Base-by-base conservation (phyloP, 495 filamentous ascomycete genomes). In the Aspergillus cristatus region DNA sequence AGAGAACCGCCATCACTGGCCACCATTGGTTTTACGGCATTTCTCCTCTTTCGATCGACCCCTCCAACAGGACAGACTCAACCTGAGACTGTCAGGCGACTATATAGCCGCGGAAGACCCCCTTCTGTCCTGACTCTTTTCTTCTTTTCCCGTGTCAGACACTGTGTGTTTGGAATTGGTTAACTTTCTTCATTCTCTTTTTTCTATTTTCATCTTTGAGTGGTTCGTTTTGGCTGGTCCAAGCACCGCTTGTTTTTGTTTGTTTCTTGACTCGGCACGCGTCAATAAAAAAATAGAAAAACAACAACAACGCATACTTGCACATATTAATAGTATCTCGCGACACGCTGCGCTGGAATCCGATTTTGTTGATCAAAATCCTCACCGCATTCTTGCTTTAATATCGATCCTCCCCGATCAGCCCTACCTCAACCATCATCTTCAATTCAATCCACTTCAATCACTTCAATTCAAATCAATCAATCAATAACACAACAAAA, bases 211-310 rank as follows among this genome's bases (percentile, higher is more conserved):
- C 44, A 50, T 60, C 43, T 43, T 34, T 39, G 18, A 37, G 44
- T 54, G 49, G 48, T 63, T 58, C 55, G 53, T 55, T 60, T n/a
- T 65, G 60, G 62, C 64, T 63, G 63, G 63, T 51, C 63, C 63
- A 67, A 48, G 53, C 55, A 48, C 39, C 40, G n/a, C n/a, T 39
- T 31, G 37, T 45, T 32, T 43, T 14, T 34, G 40, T 42, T 32
- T 43, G 42, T 37, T 35, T 51, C 33, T n/a, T 32, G 32, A 36
- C 40, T 47, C 45, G 46, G 41, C 47, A 51, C 41, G 52, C 54
- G 48, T 62, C 55, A 50, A 51, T 57, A 50, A 30, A 12, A 24
- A 24, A 24, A 24, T 4, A 24, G 20, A 24, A 24, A 24, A 24
- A 24, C 20, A 24, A 24, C 20, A 24, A 24, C 20, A 24, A 24